Base-by-base conservation (phyloP, 176 grass and related monocot genomes). In the Canna indica region DNA sequence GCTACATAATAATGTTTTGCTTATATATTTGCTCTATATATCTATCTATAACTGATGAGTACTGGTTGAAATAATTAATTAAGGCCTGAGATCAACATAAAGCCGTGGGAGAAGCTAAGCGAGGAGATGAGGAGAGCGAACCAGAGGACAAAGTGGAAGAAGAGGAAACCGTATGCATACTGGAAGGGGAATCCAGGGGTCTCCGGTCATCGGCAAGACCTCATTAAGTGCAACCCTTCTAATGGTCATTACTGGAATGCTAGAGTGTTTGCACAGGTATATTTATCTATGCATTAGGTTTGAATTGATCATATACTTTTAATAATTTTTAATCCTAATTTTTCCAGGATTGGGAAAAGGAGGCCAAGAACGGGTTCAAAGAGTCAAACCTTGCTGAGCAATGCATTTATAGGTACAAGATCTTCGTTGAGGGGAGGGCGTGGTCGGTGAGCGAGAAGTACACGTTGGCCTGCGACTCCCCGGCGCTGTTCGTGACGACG, bases 391-490 rank as follows among this genome's bases (percentile, higher is more conserved):
- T 87, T 29, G 68, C 88, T 1, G 80, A 85, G 36, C 78, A 91
- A 84, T 91, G 88, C 61, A 16, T 53, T n/a, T 73, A 91, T 52
- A 91, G 88, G 50, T 91, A 87, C 52, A 91, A 91, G 61, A 79
- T 91, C 17, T 91, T 82, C 20, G 63, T 87, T 4, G 84, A 91
- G 28, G 88, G 88, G 6, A 54, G 64, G 1, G 47, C 83, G 13
- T 85, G 83, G 83, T 90, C 87, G 0, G 83, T 90, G 68, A 90
- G 87, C 27, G 73, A 85, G 68, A 90, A 90, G 64, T 86, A 90
- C 69, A 85, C 83, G 10, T 32, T 90, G 58, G 80, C 80, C 12
- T 90, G 83, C 35, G 39, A 90, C 74, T 90, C 87, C 3, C 87
- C 80, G 4, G 47, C 71, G 67, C 59, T 86, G 27, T 70, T 83